These are phyloP conservation scores for Diutina neorugosa DNA, from an alignment of 1,139 yeast species.

Conservation along the genomic window DNA sequence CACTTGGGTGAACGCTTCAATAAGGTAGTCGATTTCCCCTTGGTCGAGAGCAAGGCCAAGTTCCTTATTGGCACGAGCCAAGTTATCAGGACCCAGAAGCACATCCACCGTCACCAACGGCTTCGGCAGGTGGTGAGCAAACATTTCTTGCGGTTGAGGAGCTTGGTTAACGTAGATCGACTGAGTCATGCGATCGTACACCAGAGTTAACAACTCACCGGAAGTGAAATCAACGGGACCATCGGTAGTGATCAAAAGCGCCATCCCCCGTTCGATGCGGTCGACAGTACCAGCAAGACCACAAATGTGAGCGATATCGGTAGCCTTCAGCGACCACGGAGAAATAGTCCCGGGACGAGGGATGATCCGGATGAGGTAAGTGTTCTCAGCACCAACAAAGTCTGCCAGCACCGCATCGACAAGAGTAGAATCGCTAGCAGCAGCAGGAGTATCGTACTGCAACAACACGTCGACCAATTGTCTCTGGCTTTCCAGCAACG, in stretches of 20 bases:
- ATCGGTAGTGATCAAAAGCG: conserved; percentile 50
- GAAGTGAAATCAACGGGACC: conserved; percentile 48
- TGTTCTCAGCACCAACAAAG: conserved; percentile 26
- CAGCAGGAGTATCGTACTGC: conserved; percentile 62
- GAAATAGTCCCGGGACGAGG: conserved; percentile 96
- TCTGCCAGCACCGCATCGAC: conserved; percentile 13
- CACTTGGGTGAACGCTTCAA: conserved; percentile 59
- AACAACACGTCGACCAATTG: conserved; percentile 51
- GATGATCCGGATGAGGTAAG: conserved; percentile 58
- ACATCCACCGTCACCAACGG: conserved; percentile 74
- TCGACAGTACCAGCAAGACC: conserved; percentile 62
- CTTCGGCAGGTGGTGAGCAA: conserved; percentile 70
- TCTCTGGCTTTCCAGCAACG: conserved; percentile 19
- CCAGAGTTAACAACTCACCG: conserved; percentile 43
- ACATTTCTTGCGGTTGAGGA: conserved; percentile 60
- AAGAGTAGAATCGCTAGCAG: conserved; percentile 25
- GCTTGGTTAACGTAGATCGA: conserved; percentile 40
- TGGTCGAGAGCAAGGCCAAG: conserved; percentile 86
- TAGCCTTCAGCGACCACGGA: conserved; percentile 99
- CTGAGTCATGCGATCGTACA: conserved; percentile 96
- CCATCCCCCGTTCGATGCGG: conserved; percentile 85
- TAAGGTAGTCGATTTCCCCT: conserved; percentile 85
- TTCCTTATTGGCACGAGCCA: conserved; percentile 66
- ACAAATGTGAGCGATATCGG: conserved; percentile 84
- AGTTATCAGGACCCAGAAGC: conserved; percentile 45